Evolutionary conservation across 78 protist species (phyloP).

Genomic region (Tieghemostelium lacteum): DNA sequence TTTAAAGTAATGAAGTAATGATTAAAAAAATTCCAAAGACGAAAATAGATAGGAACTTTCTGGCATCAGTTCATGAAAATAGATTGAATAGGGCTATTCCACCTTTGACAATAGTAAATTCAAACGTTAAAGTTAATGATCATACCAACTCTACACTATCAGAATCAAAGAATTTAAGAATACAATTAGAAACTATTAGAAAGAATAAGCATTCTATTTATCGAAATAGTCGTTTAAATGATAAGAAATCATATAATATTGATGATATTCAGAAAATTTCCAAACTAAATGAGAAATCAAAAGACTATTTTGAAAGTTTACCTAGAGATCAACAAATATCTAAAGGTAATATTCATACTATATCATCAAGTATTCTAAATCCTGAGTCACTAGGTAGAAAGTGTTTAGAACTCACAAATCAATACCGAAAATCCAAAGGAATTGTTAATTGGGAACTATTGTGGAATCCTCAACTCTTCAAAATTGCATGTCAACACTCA

Average conservation of each 20-base stretch:
- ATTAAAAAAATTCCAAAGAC: not conserved
- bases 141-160: not conserved
- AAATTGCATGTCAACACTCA: conserved; percentile 49
- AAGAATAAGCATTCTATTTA: conserved; percentile 6
- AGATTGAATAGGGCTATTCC: conserved; percentile 3
- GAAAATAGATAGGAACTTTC: not conserved
- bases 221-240: conserved; percentile 29
- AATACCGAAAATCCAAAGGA: not conserved
- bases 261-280: not conserved
- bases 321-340: not conserved
- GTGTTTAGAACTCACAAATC: conserved; percentile 44
- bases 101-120: not conserved
- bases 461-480: conserved; percentile 53
- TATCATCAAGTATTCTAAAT: conserved; percentile 1
- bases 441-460: conserved; percentile 2
- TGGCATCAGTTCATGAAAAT: conserved; percentile 54
- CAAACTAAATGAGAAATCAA: not conserved
- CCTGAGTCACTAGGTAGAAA: conserved; percentile 71
- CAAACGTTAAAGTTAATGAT: not conserved
- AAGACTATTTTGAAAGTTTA: conserved; percentile 10
- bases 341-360: conserved; percentile 11
- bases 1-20: too few relatives aligned
- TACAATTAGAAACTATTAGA: conserved; percentile 33
- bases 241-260: conserved; percentile 26
- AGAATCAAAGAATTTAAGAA: not conserved